Evolutionary conservation across 805 yeast genomes (phyloP).

Genomic region (Metschnikowia shivogae): DNA sequence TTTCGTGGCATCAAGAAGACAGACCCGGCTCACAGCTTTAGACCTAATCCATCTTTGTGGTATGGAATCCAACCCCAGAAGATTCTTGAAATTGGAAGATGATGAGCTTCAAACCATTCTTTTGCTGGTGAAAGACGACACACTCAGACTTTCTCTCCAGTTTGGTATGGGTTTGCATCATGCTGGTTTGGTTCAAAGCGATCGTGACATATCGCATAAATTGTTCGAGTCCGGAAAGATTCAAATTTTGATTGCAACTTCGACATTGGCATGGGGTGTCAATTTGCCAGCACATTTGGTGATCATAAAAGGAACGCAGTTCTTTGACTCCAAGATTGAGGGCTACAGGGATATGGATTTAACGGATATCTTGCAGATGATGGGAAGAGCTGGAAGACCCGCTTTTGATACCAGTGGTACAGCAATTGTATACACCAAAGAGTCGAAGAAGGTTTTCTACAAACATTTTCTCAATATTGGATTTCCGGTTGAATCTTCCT

Average conservation of each 20-base stretch:
- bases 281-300: slow-evolving; percentile 47
- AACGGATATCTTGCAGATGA: slow-evolving; percentile 78
- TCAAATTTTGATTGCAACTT: slow-evolving; percentile 71
- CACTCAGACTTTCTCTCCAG: slow-evolving; percentile 66
- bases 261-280: slow-evolving; percentile 85
- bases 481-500: slow-evolving; percentile 77
- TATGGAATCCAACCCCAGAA: slow-evolving; percentile 68
- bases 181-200: slow-evolving; percentile 75
- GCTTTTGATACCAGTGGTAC: slow-evolving; percentile 74
- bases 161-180: slow-evolving; percentile 76
- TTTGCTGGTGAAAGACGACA: slow-evolving; percentile 71
- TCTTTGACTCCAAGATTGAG: slow-evolving; percentile 44
- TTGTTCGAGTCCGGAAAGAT: slow-evolving; percentile 66
- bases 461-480: slow-evolving; percentile 76
- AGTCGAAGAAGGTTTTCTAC: slow-evolving; percentile 68
- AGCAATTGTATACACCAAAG: slow-evolving; percentile 67
- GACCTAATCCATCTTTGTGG: slow-evolving; percentile 79
- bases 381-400: slow-evolving; percentile 85
- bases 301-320: slow-evolving; percentile 70
- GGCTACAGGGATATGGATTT: slow-evolving; percentile 69
- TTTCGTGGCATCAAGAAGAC: slow-evolving; percentile 82
- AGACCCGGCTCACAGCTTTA: slow-evolving; percentile 74
- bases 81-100: slow-evolving; percentile 65
- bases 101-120: slow-evolving; percentile 51
- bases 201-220: slow-evolving; percentile 65